Evolutionary conservation across 768 basidiomycete species (phyloP).

Genomic region (Gloeostereum incarnatum): DNA sequence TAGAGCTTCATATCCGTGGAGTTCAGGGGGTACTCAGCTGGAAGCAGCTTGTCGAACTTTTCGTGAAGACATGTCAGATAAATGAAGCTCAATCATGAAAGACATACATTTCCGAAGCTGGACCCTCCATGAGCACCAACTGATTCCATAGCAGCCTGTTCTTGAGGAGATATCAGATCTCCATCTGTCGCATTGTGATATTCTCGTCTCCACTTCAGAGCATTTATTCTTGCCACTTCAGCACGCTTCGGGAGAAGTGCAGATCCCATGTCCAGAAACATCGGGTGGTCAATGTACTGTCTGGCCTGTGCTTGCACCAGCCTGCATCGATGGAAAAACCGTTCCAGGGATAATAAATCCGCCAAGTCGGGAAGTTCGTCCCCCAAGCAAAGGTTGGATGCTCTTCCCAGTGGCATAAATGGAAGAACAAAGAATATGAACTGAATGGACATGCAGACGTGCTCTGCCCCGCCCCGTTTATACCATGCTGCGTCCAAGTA

Average conservation of each 20-base stretch:
- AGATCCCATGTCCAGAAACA: constrained; percentile 32
- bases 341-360: constrained; percentile 31
- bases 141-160: constrained; percentile 5
- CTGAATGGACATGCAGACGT: constrained; percentile 5
- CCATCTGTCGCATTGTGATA: constrained; percentile 9
- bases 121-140: constrained; percentile 23
- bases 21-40: constrained; percentile 9
- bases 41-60: constrained; percentile 11
- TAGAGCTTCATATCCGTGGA: constrained; percentile 20
- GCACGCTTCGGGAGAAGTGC: constrained; percentile 14
- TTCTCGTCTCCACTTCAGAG: constrained; percentile 13
- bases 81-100: not conserved
- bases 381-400: constrained; percentile 19
- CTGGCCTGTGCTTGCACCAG: constrained; percentile 25
- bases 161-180: constrained; percentile 6
- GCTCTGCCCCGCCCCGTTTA: constrained; percentile 27
- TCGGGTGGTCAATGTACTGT: constrained; percentile 28
- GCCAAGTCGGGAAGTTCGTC: constrained; percentile 28
- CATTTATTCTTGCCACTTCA: constrained; percentile 15
- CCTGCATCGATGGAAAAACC: constrained; percentile 36
- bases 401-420: constrained; percentile 32
- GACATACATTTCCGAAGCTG: constrained; percentile 31
- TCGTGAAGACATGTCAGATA: constrained; percentile 1
- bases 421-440: constrained; percentile 20
- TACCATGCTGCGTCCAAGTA: constrained; percentile 40